phyloP scores from a whole-genome alignment of 2,329 filamentous ascomycete genomes.

The Chaetomiaceae sp. region DNA sequence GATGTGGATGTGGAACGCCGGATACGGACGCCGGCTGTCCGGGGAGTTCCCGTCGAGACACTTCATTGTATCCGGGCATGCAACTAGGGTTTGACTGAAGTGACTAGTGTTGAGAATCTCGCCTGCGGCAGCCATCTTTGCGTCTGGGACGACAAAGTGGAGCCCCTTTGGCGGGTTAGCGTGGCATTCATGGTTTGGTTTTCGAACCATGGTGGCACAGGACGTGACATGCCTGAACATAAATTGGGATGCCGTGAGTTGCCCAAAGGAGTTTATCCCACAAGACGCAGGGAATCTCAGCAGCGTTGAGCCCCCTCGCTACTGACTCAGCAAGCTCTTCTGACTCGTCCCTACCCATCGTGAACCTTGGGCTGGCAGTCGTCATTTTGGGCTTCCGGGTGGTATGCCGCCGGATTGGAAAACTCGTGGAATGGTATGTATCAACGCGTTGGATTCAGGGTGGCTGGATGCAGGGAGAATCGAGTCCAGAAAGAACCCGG shows the following conservation, averaged over 20 bases:
- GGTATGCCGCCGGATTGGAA: too few species aligned
- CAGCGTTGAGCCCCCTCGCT: slow-evolving; percentile 1
- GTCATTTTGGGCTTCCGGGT: too few species aligned
- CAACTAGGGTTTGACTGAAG: neutral
- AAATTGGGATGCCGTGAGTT: neutral
- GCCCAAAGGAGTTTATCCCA: neutral
- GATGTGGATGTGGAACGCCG: neutral
- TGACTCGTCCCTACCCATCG: too few species aligned
- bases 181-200: neutral
- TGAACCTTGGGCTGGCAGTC: too few species aligned
- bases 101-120: neutral
- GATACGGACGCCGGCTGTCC: neutral
- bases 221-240: neutral
- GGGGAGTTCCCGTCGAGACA: neutral
- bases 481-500: too few species aligned
- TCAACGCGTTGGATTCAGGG: too few species aligned
- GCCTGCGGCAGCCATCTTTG: neutral
- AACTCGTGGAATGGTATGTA: too few species aligned
- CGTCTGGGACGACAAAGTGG: slow-evolving; percentile 1
- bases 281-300: neutral
- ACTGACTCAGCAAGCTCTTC: neutral
- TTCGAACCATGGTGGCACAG: too few species aligned
- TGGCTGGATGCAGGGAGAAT: too few species aligned
- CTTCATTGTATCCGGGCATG: neutral
- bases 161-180: neutral